phyloP scores from a whole-genome alignment of 257 asterid species.

The Gynochthodes officinalis region DNA sequence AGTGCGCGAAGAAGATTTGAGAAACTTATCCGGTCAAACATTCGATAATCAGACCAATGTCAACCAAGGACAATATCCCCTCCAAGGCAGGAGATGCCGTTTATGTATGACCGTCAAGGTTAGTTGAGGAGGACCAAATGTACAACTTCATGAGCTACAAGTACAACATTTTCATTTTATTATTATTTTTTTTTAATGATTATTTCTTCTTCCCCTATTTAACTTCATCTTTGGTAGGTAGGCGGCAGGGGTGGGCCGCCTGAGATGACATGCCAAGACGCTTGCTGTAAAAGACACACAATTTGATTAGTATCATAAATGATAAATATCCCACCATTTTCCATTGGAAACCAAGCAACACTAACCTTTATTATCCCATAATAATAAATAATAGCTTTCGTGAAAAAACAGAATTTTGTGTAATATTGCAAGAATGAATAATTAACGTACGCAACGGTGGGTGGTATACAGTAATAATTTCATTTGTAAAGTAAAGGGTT shows the following conservation, averaged over 20 bases:
- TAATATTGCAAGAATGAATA: too few species aligned
- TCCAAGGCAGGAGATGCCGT: too few species aligned
- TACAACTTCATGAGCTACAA: background rate
- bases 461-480: background rate
- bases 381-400: too few species aligned
- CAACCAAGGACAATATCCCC: background rate
- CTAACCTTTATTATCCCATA: background rate
- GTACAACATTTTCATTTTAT: background rate
- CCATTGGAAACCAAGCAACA: constrained; percentile 21
- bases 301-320: too few species aligned
- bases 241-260: constrained; percentile 10
- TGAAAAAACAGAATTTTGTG: too few species aligned
- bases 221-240: background rate
- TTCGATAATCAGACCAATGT: too few species aligned
- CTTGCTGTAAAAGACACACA: constrained; percentile 14
- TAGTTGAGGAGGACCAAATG: too few species aligned
- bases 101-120: background rate
- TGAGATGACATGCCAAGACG: constrained; percentile 5
- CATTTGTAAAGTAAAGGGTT: background rate
- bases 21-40: too few species aligned
- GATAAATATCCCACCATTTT: background rate
- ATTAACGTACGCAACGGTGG: background rate
- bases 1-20: too few species aligned
- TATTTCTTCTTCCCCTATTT: background rate
- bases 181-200: background rate